phyloP scores from a whole-genome alignment of 768 basidiomycete genomes.

The Boletus reticuloceps region DNA sequence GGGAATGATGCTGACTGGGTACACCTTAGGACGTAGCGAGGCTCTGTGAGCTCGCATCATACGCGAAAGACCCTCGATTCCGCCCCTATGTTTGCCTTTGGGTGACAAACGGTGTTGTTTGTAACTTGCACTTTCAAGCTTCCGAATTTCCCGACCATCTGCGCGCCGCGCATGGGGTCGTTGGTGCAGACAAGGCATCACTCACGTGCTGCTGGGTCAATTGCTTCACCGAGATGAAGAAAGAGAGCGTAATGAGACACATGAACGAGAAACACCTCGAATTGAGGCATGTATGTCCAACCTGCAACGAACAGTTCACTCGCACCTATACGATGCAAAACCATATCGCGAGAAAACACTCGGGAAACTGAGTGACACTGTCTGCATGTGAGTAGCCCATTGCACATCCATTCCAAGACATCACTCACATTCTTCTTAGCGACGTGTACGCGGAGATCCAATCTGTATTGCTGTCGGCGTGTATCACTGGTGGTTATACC shows the following conservation, averaged over 20 bases:
- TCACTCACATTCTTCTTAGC: background rate
- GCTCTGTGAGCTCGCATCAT: background rate
- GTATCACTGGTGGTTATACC: background rate
- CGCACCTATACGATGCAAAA: slow-evolving; percentile 20
- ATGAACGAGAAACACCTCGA: slow-evolving; percentile 26
- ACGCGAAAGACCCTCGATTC: slow-evolving; percentile 1
- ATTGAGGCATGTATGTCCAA: slow-evolving; percentile 11
- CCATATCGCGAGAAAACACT: slow-evolving; percentile 16
- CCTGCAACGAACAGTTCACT: slow-evolving; percentile 24
- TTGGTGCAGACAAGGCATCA: slow-evolving; percentile 10
- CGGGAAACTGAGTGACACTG: background rate
- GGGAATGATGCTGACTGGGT: slow-evolving; percentile 1
- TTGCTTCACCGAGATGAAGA: slow-evolving; percentile 23
- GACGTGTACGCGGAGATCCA: background rate
- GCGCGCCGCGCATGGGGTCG: slow-evolving; percentile 17
- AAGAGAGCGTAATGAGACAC: slow-evolving; percentile 29
- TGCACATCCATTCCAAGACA: background rate
- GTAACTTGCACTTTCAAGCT: slow-evolving; percentile 3
- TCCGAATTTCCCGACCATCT: slow-evolving; percentile 20
- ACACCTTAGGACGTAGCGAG: slow-evolving; percentile 1
- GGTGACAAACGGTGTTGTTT: background rate
- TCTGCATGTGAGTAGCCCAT: background rate
- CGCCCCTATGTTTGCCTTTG: slow-evolving; percentile 17
- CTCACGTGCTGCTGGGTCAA: slow-evolving; percentile 20
- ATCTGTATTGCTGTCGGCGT: background rate